Evolutionary conservation across 768 basidiomycete species (phyloP).

Genomic region (Lentinus tigrinus): DNA sequence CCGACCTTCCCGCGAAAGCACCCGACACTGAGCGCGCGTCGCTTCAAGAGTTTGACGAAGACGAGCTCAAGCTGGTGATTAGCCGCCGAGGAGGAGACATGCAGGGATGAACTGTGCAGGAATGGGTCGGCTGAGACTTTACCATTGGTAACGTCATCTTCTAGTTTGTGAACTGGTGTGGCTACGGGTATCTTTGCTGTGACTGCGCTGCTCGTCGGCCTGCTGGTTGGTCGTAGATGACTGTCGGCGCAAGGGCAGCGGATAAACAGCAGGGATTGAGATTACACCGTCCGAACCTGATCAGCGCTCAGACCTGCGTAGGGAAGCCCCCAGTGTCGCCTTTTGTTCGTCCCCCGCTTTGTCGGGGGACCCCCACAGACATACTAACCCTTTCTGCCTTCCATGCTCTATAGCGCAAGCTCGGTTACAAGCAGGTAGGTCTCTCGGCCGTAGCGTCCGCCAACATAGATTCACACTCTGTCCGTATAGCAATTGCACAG

Average conservation of each 20-base stretch:
- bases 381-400: conserved; percentile 49
- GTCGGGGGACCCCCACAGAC: conserved; percentile 36
- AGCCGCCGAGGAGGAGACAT: conserved; percentile 22
- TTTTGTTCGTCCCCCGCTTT: conserved; percentile 39
- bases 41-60: conserved; percentile 34
- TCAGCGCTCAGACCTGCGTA: conserved; percentile 97
- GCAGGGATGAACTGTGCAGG: conserved; percentile 29
- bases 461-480: background rate
- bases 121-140: conserved; percentile 31
- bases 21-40: conserved; percentile 28
- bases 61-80: conserved; percentile 61
- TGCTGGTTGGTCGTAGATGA: conserved; percentile 27
- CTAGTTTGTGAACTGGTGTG: conserved; percentile 68
- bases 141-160: conserved; percentile 72
- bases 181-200: conserved; percentile 87
- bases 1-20: conserved; percentile 11
- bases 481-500: conserved; percentile 75
- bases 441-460: background rate
- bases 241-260: conserved; percentile 26
- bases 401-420: conserved; percentile 47
- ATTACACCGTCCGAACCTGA: conserved; percentile 98
- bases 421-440: conserved; percentile 80
- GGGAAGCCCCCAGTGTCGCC: conserved; percentile 84
- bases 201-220: conserved; percentile 23
- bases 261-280: conserved; percentile 71